Conservation (phyloP, 2,329 filamentous ascomycete genomes). For the Cadophora malorum region DNA sequence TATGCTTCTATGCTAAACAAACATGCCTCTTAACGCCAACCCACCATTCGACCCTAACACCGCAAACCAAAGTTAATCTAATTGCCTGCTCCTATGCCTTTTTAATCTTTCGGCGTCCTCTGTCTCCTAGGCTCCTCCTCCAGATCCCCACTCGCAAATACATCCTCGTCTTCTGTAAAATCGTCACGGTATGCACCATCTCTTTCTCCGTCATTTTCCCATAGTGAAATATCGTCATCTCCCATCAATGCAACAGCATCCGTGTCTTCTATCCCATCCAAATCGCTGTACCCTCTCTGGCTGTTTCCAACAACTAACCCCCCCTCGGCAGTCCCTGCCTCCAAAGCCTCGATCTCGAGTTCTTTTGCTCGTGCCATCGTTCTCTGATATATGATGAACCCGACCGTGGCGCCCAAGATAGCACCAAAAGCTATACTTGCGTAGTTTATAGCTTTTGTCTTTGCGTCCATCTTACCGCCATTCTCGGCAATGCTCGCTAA, state of each 20-base stretch:
- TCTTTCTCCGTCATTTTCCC: constrained; percentile 39
- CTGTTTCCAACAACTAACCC: constrained; percentile 19
- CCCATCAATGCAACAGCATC: constrained; percentile 43
- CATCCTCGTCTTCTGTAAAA: constrained; percentile 42
- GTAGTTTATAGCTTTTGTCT: constrained; percentile 84
- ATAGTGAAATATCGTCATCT: constrained; percentile 45
- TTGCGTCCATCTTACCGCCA: constrained; percentile 80
- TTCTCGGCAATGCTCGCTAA: constrained; percentile 83
- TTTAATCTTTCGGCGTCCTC: not conserved
- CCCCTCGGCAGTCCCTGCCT: constrained; percentile 34
- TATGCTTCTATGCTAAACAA: constrained; percentile 18
- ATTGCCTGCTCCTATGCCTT: not conserved
- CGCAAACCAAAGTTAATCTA: not conserved
- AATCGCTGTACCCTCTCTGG: constrained; percentile 37
- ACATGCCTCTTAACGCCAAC: not conserved
- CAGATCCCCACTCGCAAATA: constrained; percentile 38
- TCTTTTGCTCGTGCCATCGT: constrained; percentile 69
- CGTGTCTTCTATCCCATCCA: constrained; percentile 23
- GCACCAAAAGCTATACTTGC: constrained; percentile 76
- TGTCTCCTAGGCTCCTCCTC: constrained; percentile 24
- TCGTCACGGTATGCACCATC: constrained; percentile 41
- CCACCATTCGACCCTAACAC: too few relatives aligned
- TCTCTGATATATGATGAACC: constrained; percentile 82
- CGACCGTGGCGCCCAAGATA: constrained; percentile 75
- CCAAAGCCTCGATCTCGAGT: constrained; percentile 50